Evolutionary conservation across 345 rosid species (phyloP).

Genomic region (Hibiscus tridactylites): DNA sequence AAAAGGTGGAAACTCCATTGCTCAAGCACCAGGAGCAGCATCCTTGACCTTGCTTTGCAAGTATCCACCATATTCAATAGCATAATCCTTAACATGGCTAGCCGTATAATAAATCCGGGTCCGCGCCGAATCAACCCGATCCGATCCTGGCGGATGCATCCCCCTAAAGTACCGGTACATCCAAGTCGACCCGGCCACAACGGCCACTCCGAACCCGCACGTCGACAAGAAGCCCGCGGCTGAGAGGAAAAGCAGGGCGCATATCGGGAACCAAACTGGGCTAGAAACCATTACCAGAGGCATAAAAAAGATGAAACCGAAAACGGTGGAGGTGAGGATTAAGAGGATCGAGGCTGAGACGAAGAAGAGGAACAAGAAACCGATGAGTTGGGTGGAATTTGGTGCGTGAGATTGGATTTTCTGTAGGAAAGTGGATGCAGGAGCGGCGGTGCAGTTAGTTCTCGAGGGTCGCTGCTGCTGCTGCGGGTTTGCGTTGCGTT

Average conservation of each 20-base stretch:
- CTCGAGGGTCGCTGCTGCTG: slow-evolving; percentile 4
- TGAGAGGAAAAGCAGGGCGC: slow-evolving; percentile 26
- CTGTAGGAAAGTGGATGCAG: slow-evolving; percentile 28
- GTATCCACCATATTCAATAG: slow-evolving; percentile 74
- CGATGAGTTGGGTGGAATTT: slow-evolving; percentile 41
- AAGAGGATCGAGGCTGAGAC: slow-evolving; percentile 57
- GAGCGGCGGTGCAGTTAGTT: slow-evolving; percentile 13
- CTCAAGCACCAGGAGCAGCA: slow-evolving; percentile 90
- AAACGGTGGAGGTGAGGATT: slow-evolving; percentile 38
- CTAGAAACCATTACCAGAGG: slow-evolving; percentile 57
- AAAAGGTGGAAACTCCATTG: not conserved
- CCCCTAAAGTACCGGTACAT: slow-evolving; percentile 59
- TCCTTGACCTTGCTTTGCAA: slow-evolving; percentile 73
- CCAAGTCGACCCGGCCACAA: slow-evolving; percentile 48
- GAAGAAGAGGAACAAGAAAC: slow-evolving; percentile 23
- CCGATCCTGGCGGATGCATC: slow-evolving; percentile 62
- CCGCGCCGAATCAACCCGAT: slow-evolving; percentile 57
- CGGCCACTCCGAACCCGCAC: slow-evolving; percentile 39
- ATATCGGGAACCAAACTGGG: slow-evolving; percentile 74
- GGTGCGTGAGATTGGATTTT: slow-evolving; percentile 44
- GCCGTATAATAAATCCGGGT: slow-evolving; percentile 74
- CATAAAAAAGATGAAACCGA: slow-evolving; percentile 44
- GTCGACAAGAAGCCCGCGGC: slow-evolving; percentile 39
- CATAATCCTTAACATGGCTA: slow-evolving; percentile 66
- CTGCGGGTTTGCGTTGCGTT: slow-evolving; percentile 15